Base-by-base conservation (phyloP, 2,329 filamentous ascomycete species). In the Neonectria hederae region DNA sequence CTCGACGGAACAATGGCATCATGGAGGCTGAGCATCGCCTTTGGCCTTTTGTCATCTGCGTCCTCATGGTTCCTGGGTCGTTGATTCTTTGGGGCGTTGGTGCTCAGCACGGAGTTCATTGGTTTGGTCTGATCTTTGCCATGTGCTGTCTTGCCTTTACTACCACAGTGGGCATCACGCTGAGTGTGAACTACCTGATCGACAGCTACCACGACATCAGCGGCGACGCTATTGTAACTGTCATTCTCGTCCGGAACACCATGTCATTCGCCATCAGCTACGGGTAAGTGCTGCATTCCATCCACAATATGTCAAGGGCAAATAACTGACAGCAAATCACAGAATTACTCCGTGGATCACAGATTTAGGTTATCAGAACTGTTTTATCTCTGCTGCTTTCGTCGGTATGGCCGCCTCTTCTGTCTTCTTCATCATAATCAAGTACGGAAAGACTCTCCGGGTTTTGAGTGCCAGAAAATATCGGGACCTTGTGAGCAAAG, bases 341-440 rank as follows among this genome's bases (percentile, higher is more conserved):
- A 88, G 84, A 17, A 78, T 83, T 28, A 83, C 82, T 0, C 81
- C 81, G 0, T 83, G 82, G 82, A 70, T 83, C 2, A 77, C 74
- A 5, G 70, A 77, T 5, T 70, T 81, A 53, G 82, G 82, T 0
- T 76, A 78, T 28, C 79, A 82, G 45, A 82, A 83, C 60, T 79
- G 80, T 5, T 83, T 79, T 55, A 70, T 83, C 43, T 78, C 81
- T 11, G 74, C 77, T 3, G 82, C 80, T 0, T 81, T 82, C 9
- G 64, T 82, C 63, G 78, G 75, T 0, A 65, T 83, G 59, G 77
- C 74, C 5, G 77, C 79, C 51, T 76, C 80, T 22, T 70, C 80
- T 30, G 79, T 78, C 14, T 78, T 81, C 69, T 74, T 86, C 11
- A 49, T 81, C 1, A 81, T 87, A 68, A 79, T 86, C 11, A 83